Evolutionary conservation across 345 rosid species (phyloP), one percentile per base, ranked within the genome.

Genomic region (Garcia nutans): DNA sequence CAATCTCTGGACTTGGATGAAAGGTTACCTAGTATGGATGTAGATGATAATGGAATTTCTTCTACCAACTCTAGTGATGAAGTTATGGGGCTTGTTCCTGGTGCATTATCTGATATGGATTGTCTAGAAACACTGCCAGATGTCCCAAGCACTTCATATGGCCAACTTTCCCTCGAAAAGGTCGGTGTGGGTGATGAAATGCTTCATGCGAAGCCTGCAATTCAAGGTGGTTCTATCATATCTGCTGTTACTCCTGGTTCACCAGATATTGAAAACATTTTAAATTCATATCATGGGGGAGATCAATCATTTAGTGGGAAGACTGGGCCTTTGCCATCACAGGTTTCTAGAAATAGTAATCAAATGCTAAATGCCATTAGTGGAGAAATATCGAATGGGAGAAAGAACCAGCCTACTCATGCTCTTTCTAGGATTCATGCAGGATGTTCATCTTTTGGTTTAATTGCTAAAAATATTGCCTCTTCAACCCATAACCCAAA

Each of bases 401-500:
- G 77, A 83, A 84, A 82, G 81, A 83, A 61, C 75, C 87, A 77
- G 72, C 70, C 68, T 68, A 80, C 42, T 74, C 76, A 67, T 72
- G 65, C 78, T 77, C 78, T 74, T 78, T 88, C 88, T 77, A 88
- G 80, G 76, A 77, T 69, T 77, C 71, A 78, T 79, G 84, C 87
- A 20, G 82, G 76, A 66, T 71, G 73, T 65, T 74, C 87, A 44
- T 82, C 94, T 76, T 78, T 74, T 77, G 79, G 72, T 76, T 78
- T 81, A 77, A 75, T 77, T 78, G 73, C 86, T 75, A 90, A 83
- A 86, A 77, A 22, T 76, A 41, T 77, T 57, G 71, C 83, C 67
- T 82, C 93, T 82, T 82, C 90, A 60, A 81, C 82, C 77, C 72
- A 69, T 64, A 79, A 70, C 61, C 73, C 86, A 57, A 93, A 88